A percentile compares a stretch with the other conserved stretches of the same genome.
Evolutionary conservation across 2,329 filamentous ascomycete genomes (phyloP).

Genomic region (Esteya vermicola): DNA sequence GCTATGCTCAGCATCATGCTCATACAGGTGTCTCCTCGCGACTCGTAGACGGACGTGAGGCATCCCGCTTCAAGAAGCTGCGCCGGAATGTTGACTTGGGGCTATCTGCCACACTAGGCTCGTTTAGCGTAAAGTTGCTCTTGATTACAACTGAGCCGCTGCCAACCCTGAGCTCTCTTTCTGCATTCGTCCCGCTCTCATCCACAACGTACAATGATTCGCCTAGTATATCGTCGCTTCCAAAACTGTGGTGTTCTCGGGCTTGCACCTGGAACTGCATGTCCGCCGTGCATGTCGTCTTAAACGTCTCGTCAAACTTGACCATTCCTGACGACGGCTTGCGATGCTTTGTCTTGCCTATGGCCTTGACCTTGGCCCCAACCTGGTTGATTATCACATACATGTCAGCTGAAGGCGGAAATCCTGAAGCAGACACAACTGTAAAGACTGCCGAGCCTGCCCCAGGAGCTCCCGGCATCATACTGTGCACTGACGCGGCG

Average conservation of each 20-base stretch:
- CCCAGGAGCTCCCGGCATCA: conserved; percentile 41
- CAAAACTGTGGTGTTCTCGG: conserved; percentile 74
- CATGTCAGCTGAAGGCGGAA: conserved; percentile 62
- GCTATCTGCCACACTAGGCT: conserved; percentile 22
- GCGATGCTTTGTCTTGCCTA: conserved; percentile 87
- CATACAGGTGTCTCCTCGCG: conserved; percentile 28
- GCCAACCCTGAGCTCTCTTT: conserved; percentile 65
- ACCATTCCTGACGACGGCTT: conserved; percentile 56
- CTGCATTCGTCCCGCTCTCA: conserved; percentile 51
- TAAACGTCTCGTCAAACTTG: conserved; percentile 67
- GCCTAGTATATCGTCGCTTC: conserved; percentile 69
- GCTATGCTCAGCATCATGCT: background rate
- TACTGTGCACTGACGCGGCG: conserved; percentile 52
- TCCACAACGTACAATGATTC: conserved; percentile 87
- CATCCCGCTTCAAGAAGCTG: conserved; percentile 41
- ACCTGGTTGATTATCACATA: conserved; percentile 60
- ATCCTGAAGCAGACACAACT: conserved; percentile 65
- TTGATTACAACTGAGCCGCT: conserved; percentile 57
- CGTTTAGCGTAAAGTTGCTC: conserved; percentile 49
- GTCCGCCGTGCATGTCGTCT: conserved; percentile 63
- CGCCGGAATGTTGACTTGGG: conserved; percentile 33
- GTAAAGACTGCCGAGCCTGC: conserved; percentile 68
- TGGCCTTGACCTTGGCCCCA: conserved; percentile 55
- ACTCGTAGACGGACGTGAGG: conserved; percentile 20
- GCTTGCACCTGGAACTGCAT: conserved; percentile 75